Percentiles rank a stretch among this genome's conserved stretches.
Conservation (phyloP, 805 yeast species). For the Kazachstania africana region DNA sequence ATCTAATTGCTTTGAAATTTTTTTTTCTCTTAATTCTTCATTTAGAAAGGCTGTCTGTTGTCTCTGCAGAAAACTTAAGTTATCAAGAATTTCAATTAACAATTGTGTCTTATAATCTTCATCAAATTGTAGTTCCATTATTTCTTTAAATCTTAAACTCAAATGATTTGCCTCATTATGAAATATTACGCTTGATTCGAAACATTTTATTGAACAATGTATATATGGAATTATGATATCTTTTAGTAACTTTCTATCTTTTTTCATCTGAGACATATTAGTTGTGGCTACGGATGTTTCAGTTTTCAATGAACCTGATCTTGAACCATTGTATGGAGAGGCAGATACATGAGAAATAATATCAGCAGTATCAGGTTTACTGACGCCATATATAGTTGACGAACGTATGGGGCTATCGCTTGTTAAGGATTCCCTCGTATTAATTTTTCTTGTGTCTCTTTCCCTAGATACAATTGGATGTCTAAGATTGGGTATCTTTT, state of each 20-base stretch:
- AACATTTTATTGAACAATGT: conserved; percentile 10
- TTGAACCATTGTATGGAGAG: conserved; percentile 1
- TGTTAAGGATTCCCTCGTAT: no score
- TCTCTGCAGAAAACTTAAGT: conserved; percentile 10
- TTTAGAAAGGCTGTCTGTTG: conserved; percentile 17
- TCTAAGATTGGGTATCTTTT: neutral
- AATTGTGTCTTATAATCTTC: conserved; percentile 6
- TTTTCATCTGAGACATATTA: conserved; percentile 6
- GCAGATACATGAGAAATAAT: neutral
- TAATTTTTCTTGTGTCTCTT: no score
- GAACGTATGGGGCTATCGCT: no score
- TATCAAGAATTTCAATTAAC: conserved; percentile 10
- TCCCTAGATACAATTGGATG: neutral
- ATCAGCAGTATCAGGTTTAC: neutral
- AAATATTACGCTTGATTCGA: conserved; percentile 12
- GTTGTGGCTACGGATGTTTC: conserved; percentile 15
- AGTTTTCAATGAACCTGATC: conserved; percentile 1
- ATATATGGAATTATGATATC: conserved; percentile 14
- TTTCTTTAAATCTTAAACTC: conserved; percentile 7
- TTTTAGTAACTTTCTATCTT: conserved; percentile 10
- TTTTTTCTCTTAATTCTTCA: conserved; percentile 11
- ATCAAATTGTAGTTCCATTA: conserved; percentile 3
- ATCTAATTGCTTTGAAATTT: conserved; percentile 1
- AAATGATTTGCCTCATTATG: conserved; percentile 10
- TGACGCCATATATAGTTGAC: neutral